Evolutionary conservation across 305 asterid species (phyloP).

Genomic region (Fraxinus nigra): DNA sequence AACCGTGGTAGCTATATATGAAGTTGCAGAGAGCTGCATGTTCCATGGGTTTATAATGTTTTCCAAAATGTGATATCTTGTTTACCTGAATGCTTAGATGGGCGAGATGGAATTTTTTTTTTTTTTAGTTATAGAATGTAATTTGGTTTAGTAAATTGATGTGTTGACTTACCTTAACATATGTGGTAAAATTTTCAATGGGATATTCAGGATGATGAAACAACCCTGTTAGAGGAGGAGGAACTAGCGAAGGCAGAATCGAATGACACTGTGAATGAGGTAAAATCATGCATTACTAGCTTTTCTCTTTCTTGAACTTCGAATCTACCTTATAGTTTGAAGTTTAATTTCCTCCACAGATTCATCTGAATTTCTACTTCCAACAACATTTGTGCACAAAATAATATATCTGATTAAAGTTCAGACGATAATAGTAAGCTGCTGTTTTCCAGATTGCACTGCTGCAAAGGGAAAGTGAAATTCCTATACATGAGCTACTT

Average conservation of each 20-base stretch:
- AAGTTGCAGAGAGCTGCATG: not conserved
- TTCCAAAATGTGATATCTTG: not conserved
- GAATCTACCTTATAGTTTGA: conserved; percentile 7
- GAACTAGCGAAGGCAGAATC: conserved; percentile 72
- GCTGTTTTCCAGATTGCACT: conserved; percentile 66
- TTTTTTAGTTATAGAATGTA: not conserved
- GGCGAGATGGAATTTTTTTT: not conserved
- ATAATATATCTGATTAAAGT: conserved; percentile 22
- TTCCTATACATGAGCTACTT: conserved; percentile 82
- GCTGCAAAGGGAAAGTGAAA: conserved; percentile 89
- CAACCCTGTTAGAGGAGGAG: conserved; percentile 91
- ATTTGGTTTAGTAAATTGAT: not conserved
- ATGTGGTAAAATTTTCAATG: conserved; percentile 2
- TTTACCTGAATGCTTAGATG: not conserved
- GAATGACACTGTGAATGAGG: conserved; percentile 64
- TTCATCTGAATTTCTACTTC: conserved; percentile 7
- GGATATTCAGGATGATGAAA: conserved; percentile 81
- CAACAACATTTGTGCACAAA: conserved; percentile 18
- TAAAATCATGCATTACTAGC: conserved; percentile 22
- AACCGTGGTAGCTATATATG: conserved; percentile 3
- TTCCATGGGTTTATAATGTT: not conserved
- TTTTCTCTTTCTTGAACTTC: conserved; percentile 2
- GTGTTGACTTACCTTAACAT: conserved; percentile 10
- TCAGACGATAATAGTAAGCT: conserved; percentile 27
- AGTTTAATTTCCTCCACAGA: conserved; percentile 15